phyloP scores from a whole-genome alignment of 257 asterid genomes.

The Jasminum sambac region DNA sequence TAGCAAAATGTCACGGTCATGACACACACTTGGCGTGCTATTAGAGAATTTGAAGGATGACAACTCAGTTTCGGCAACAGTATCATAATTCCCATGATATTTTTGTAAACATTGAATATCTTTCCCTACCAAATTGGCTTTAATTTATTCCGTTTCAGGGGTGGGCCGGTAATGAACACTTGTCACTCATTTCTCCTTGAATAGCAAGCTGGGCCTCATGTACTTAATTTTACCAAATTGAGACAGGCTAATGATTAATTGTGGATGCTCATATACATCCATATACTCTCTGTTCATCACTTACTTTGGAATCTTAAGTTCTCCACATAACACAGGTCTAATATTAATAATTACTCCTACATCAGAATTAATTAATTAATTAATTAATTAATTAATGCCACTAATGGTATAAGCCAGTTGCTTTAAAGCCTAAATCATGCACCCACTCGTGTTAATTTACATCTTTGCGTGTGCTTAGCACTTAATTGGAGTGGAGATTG shows the following conservation, averaged over 20 bases:
- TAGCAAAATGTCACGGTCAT: not conserved
- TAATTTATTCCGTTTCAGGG: not conserved
- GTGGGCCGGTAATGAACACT: not conserved
- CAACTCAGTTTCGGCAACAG: not conserved
- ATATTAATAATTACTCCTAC: not conserved
- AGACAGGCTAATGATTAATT: not conserved
- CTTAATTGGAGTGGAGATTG: not conserved
- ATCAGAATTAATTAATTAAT: not conserved
- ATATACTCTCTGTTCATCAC: not conserved
- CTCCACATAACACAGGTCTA: too few relatives aligned
- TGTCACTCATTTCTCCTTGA: not conserved
- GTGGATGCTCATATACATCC: too few relatives aligned
- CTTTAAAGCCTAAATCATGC: conserved; percentile 15
- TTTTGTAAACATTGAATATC: too few relatives aligned
- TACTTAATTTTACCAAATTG: conserved; percentile 15
- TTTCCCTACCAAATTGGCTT: too few relatives aligned
- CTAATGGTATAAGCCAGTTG: not conserved
- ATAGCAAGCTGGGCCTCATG: not conserved
- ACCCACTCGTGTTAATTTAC: not conserved
- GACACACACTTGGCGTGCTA: not conserved
- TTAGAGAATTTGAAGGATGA: not conserved
- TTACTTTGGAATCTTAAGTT: not conserved
- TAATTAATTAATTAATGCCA: not conserved
- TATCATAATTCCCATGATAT: too few relatives aligned
- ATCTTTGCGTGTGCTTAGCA: not conserved